Evolutionary conservation across 495 filamentous ascomycete species (phyloP), one percentile per base, ranked within the genome.

Genomic region (Trichoderma erinaceum): DNA sequence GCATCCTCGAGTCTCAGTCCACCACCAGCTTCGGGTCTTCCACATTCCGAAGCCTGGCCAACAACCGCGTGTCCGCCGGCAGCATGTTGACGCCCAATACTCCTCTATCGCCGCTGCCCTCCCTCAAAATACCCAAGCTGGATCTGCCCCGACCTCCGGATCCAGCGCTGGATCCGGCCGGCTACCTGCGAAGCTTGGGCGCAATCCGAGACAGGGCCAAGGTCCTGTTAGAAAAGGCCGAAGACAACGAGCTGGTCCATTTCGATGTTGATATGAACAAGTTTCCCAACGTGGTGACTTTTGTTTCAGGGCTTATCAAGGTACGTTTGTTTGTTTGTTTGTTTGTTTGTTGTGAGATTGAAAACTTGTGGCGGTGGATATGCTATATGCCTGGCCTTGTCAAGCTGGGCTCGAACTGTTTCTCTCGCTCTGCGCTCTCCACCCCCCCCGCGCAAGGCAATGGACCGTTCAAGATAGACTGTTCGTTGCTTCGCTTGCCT

Each of bases 271-370:
- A 99, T 74, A 86, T 93, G 84, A 77, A 77, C 78, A 96, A 96
- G 76, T 97, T 97, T 74, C 76, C 83, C 41, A 92, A 93, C 68
- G 94, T 94, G 1, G 93, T 92, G 4, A 87, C 84, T n/a, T 99
- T 97, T 75, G 89, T 99, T 11, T 90, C 96, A 35, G 91, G 92
- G 21, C 97, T 99, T 68, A 97, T 99, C 81, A 98, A 97, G 90
- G 95, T 93, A 75, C 66, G 63, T 68, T 63, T 44, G 23, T 38
- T 4, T 32, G 25, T 6, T 16, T 5, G 6, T 52, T 52, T n/a
- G 29, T 48, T 21, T 16, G 6, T 35, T 35, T 16, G 18, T 21
- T n/a, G 16, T 3, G 10, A 21, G 48, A 52, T 5, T 11, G 21
- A 4, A 21, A 52, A n/a, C 48, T 52, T 52, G 21, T 23, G 48